These are phyloP conservation scores for Magnusiomyces fungicola DNA, from an alignment of 1,139 yeast genomes.

Conservation along the genomic window DNA sequence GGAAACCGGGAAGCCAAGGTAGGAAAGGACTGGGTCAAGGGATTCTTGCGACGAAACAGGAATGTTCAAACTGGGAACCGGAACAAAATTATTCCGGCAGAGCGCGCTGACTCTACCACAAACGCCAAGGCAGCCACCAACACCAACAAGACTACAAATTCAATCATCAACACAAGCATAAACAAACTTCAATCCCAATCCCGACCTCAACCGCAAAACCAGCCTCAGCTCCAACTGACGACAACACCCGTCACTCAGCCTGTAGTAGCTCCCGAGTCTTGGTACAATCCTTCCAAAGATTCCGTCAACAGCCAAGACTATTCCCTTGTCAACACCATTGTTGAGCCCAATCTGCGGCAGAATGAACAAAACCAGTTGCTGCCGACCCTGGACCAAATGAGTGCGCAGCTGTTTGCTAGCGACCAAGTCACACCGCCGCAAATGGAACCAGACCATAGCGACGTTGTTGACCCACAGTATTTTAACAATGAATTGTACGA, in stretches of 20 bases:
- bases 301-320: neutral
- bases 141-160: neutral
- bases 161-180: neutral
- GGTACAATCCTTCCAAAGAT: no score
- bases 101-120: neutral
- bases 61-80: neutral
- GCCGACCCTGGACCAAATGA: no score
- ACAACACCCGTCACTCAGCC: no score
- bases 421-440: no score
- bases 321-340: neutral
- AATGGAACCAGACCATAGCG: no score
- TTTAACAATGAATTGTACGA: no score
- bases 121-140: neutral
- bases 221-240: no score
- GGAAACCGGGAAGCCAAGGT: neutral
- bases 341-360: neutral
- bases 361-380: no score
- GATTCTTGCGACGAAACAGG: neutral
- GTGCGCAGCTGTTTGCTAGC: no score
- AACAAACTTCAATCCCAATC: neutral
- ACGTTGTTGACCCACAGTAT: no score
- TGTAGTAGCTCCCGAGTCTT: no score
- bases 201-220: no score
- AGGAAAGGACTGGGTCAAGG: neutral
- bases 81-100: neutral